Evolutionary conservation across 768 basidiomycete species (phyloP).

Genomic region (Russula earlei): DNA sequence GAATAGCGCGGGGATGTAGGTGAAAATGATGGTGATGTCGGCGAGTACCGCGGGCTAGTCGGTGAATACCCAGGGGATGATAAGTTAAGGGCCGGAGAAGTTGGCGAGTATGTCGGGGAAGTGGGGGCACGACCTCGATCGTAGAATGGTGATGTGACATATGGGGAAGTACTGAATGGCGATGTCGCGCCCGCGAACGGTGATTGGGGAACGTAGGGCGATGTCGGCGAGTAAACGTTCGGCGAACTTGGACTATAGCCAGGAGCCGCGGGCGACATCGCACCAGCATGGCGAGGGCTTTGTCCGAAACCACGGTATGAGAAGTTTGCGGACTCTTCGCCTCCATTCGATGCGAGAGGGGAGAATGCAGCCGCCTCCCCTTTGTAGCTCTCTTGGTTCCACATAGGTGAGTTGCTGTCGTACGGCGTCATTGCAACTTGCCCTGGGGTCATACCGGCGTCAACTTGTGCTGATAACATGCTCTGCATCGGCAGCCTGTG

Average conservation of each 20-base stretch:
- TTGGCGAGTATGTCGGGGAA: conserved; percentile 83
- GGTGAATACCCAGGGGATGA: conserved; percentile 66
- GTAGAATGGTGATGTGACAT: conserved; percentile 80
- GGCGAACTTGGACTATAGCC: conserved; percentile 91
- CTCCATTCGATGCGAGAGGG: conserved; percentile 76
- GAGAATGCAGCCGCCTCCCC: conserved; percentile 90
- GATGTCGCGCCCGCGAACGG: conserved; percentile 78
- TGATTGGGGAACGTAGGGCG: conserved; percentile 81
- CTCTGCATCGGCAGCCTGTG: conserved; percentile 83
- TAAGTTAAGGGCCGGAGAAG: conserved; percentile 72
- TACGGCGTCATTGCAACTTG: conserved; percentile 96
- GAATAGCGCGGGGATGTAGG: conserved; percentile 87
- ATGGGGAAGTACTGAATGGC: conserved; percentile 73
- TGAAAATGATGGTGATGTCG: conserved; percentile 77
- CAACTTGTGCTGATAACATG: conserved; percentile 67
- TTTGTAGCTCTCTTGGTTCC: conserved; percentile 65
- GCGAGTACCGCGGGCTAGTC: conserved; percentile 77
- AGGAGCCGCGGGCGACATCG: conserved; percentile 81
- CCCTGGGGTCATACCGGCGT: conserved; percentile 86
- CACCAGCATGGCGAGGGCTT: conserved; percentile 75
- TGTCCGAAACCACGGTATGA: conserved; percentile 71
- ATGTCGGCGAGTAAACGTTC: conserved; percentile 80
- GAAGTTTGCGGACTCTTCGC: conserved; percentile 75
- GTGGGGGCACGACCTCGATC: conserved; percentile 54
- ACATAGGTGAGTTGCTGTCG: conserved; percentile 81